phyloP scores from a whole-genome alignment of 2,329 filamentous ascomycete genomes.

The Sporothrix globosa region DNA sequence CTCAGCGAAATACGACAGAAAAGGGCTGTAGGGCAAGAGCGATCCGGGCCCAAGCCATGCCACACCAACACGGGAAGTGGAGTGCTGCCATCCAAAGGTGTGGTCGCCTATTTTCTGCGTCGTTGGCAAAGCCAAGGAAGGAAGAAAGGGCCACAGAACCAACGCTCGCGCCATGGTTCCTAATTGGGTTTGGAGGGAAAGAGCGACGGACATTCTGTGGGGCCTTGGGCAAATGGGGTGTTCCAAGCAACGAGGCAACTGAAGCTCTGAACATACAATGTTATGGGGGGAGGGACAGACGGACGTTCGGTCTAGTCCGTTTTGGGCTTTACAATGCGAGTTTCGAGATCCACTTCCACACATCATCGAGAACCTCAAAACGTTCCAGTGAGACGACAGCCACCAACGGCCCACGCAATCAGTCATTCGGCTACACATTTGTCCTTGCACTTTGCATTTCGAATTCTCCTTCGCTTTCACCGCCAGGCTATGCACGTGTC shows the following conservation, averaged over 20 bases:
- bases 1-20: not conserved
- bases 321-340: conserved; percentile 22
- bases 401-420: not conserved
- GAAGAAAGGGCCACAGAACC: too few species aligned
- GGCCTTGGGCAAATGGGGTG: not conserved
- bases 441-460: too few species aligned
- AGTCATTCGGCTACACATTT: too few species aligned
- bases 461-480: not conserved
- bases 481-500: not conserved
- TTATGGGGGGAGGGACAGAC: too few species aligned
- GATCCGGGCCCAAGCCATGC: not conserved
- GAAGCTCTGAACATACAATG: too few species aligned
- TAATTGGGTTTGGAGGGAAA: conserved; percentile 4
- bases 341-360: not conserved
- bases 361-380: not conserved
- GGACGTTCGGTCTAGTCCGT: not conserved
- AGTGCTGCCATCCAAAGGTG: not conserved
- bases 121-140: too few species aligned
- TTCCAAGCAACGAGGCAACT: not conserved
- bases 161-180: conserved; percentile 1
- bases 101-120: not conserved
- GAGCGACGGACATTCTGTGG: not conserved
- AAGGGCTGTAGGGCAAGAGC: not conserved
- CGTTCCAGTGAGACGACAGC: too few species aligned
- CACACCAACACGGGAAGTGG: not conserved